Base-by-base conservation (phyloP, 2,329 filamentous ascomycete species). In the Helotiales sp. region DNA sequence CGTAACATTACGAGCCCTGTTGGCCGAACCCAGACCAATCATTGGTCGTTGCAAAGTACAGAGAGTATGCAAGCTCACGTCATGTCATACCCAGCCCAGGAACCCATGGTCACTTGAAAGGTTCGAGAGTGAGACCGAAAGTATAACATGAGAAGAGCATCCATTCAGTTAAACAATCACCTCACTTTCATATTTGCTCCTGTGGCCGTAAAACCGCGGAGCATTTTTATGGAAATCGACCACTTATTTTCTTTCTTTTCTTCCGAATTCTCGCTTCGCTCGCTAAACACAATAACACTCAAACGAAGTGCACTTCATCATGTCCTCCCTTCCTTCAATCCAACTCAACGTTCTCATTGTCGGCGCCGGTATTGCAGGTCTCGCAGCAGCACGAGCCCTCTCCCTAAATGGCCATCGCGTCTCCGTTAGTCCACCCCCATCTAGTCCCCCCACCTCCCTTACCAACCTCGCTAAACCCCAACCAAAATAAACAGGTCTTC, bases 401-500 rank as follows among this genome's bases (percentile, higher is more conserved):
- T 45, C 40, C 6, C n/a, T 45, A 6, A 45, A 45, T 20, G 40
- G 40, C 6, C 40, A 45, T 20, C 40, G 20, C 40, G 8, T 45
- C 40, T 20, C 40, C 40, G 40, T 45, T 20, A 3, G 40, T 45
- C 17, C 8, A 45, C 17, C 13, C 5, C 40, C 40, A 7, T n/a
- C 13, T 20, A n/a, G n/a, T n/a, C n/a, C n/a, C n/a, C 40, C 37
- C 15, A 6, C 40, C 20, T 6, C 6, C 49, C 49, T 22, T 4
- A 15, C 24, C 15, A 5, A 15, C 24, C 22, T 54, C 22, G 49
- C 24, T 32, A 26, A 54, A 26, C 24, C 11, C 49, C 2, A 54
- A 11, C 24, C 28, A 20, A 49, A 49, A 24, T 8, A 37, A 37
- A 59, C 8, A 65, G 64, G 59, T 82, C n/a, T 80, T 78, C 67